Evolutionary conservation across 495 filamentous ascomycete genomes (phyloP), one percentile per base, ranked within the genome.

Genomic region (Penicillium parvum): DNA sequence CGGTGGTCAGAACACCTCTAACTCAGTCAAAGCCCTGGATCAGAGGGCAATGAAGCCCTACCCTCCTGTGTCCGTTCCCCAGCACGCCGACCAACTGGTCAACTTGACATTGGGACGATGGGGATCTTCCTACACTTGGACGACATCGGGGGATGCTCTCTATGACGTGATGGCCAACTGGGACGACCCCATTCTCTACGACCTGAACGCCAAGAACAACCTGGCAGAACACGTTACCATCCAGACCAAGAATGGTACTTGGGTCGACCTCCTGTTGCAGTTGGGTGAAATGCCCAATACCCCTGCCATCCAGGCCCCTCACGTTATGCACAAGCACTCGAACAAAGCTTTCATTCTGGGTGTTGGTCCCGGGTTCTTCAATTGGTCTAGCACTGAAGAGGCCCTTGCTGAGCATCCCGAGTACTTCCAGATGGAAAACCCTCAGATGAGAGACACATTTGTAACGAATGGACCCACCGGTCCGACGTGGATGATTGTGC

Each of bases 281-380:
- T 55, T 71, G 1, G 49, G 42, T 11, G 37, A 34, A 9, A 52
- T 57, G 42, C 45, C 45, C 5, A 22, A 49, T 23, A 44, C 49
- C 0, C 35, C 26, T 10, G 37, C 40, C 0, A 49, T 48, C 11
- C 66, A 75, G 46, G 62, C 68, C 2, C 57, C 68, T 7, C 78
- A 81, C 39, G 63, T 71, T 0, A 73, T 80, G 52, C 76, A 80
- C 61, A 79, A 78, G 57, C 76, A 78, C 52, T 65, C 65, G 37
- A 77, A 69, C 58, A 76, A 76, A 44, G 67, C 50, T 19, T 76
- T 59, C 45, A 49, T 71, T 25, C 68, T 78, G 23, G 76, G 75
- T 14, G 38, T 50, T 22, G 72, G 69, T 8, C 40, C 26, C 0
- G 74, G 72, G 0, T 34, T 36, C 2, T 78, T 72, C 50, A 68